Percentiles rank a stretch among this genome's conserved stretches.
These are phyloP conservation scores for Aleurites moluccanus DNA, from an alignment of 441 rosid species.

Conservation along the genomic window DNA sequence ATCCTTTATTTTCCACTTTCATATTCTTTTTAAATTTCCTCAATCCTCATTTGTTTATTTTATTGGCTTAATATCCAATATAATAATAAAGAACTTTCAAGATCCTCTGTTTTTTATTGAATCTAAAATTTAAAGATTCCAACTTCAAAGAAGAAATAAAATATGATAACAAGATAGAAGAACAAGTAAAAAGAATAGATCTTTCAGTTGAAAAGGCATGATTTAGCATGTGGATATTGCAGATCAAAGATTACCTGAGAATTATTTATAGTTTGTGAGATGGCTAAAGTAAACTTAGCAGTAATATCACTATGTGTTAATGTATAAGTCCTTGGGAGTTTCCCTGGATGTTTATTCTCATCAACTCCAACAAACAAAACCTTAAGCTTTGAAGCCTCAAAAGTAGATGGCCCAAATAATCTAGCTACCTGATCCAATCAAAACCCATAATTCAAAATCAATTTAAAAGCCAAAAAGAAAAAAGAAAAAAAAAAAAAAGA, in stretches of 20 bases:
- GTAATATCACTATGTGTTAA: slow-evolving; percentile 87
- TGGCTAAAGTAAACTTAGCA: slow-evolving; percentile 73
- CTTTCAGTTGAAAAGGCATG: not conserved
- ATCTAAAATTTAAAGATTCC: not conserved
- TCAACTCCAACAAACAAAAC: slow-evolving; percentile 88
- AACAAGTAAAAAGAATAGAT: not conserved
- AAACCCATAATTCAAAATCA: slow-evolving; percentile 16
- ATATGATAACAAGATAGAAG: not conserved
- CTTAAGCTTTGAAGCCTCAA: slow-evolving; percentile 88
- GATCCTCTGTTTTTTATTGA: not conserved
- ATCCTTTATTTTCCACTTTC: too few relatives aligned
- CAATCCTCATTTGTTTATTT: not conserved
- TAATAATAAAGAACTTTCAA: not conserved
- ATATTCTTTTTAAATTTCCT: too few relatives aligned
- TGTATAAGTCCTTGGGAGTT: slow-evolving; percentile 80
- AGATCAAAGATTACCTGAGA: slow-evolving; percentile 61
- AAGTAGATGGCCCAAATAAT: slow-evolving; percentile 87
- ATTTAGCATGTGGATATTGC: not conserved
- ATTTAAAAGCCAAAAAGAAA: not conserved
- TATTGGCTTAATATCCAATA: not conserved
- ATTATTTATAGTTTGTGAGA: slow-evolving; percentile 81
- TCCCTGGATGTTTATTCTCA: slow-evolving; percentile 88
- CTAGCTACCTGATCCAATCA: slow-evolving; percentile 62
- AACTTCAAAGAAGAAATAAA: not conserved
- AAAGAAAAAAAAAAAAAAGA: not conserved